Conservation (phyloP, 2,329 filamentous ascomycete species). For the Aureobasidium sp. region DNA sequence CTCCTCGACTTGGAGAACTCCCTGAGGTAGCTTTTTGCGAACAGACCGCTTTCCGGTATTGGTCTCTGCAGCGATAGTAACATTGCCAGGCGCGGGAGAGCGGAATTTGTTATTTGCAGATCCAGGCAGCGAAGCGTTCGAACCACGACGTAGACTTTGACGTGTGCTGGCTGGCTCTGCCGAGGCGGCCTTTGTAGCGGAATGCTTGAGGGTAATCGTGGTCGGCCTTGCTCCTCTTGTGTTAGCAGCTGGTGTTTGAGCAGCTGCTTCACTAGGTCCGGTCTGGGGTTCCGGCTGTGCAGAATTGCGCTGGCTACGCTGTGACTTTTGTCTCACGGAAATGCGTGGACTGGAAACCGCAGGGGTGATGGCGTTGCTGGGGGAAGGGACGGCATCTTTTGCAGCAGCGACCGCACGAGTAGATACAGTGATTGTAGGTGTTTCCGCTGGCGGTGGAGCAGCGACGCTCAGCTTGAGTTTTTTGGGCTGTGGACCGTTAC, state of each 20-base stretch:
- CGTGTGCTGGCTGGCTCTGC: constrained; percentile 38
- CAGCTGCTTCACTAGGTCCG: constrained; percentile 14
- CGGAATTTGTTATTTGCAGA: constrained; percentile 13
- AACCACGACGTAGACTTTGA: constrained; percentile 33
- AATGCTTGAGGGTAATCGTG: constrained; percentile 30
- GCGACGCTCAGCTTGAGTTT: constrained; percentile 25
- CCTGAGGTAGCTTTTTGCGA: constrained; percentile 64
- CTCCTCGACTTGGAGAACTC: constrained; percentile 54
- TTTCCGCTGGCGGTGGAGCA: constrained; percentile 5
- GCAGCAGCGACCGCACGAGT: constrained; percentile 13
- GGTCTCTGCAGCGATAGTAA: constrained; percentile 12
- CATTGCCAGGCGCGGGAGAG: constrained; percentile 15
- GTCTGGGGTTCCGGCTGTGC: constrained; percentile 10
- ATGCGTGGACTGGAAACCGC: background rate
- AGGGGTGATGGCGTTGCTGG: background rate
- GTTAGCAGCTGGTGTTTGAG: constrained; percentile 15
- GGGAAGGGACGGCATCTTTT: constrained; percentile 1
- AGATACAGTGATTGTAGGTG: background rate
- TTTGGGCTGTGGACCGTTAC: constrained; percentile 22
- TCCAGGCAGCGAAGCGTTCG: constrained; percentile 35
- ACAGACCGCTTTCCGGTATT: constrained; percentile 23
- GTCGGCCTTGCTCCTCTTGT: constrained; percentile 11
- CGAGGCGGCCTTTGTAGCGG: constrained; percentile 35
- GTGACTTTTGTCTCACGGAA: constrained; percentile 1
- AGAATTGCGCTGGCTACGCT: constrained; percentile 2